Base-by-base conservation (phyloP, 139 green algal genomes). In the Penium margaritaceum region DNA sequence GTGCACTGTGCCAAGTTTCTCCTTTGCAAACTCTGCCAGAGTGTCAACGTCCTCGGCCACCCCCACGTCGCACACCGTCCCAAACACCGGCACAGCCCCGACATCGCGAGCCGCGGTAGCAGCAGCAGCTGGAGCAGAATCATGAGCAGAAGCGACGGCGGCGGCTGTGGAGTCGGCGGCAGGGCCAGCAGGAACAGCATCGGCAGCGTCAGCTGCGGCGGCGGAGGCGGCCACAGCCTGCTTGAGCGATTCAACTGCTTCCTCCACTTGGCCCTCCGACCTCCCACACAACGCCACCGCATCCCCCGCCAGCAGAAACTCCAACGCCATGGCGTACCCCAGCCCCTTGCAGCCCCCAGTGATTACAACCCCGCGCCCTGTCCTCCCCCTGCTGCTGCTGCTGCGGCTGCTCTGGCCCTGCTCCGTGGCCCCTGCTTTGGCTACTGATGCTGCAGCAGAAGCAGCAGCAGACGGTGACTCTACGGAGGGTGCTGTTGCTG, bases 261-360 rank as follows among this genome's bases (percentile, higher is more conserved):
- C 82, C 34, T 67, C 27, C n/a, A 89, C 46, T 5, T 79, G 69
- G 14, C 55, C 29, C 0, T 33, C 19, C 2, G 75, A 53, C 7
- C 86, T 72, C 12, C 79, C 78, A 36, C 70, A 83, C 0, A 90
- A 71, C 12, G 87, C 65, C 19, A 90, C 82, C 5, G 75, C 64
- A 44, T 90, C 85, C 2, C 85, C 87, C n/a, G 81, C 58, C 0
- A 30, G 27, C 32, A 90, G 76, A 39, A 90, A 90, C 67, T 87
- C 66, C 1, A 72, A 53, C 15, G 85, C 85, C 85, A 90, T 80
- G n/a, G 79, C 73, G 67, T 65, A 79, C 9, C 81, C 77, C 30
- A 84, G 24, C 9, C 81, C 81, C 63, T 69, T 78, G 19, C 36
- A 80, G 14, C 63, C 81, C 3, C 81, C 81, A 2, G 81, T 86